Base-by-base conservation (phyloP, 768 basidiomycete genomes). In the Thelephora aurantiotincta region DNA sequence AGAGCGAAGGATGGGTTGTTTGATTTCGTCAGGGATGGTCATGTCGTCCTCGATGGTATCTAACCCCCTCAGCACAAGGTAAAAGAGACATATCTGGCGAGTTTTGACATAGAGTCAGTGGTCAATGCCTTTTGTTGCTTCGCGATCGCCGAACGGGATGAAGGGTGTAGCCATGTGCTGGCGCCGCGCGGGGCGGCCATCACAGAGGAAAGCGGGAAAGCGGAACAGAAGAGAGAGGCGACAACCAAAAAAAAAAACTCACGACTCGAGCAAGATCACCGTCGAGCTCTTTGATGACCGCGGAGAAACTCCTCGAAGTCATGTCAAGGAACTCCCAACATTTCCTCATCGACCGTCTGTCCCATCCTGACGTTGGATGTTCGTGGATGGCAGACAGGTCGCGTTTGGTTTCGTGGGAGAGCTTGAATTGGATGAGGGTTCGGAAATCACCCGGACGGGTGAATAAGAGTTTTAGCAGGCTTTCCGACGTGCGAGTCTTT, bases 41-140 rank as follows among this genome's bases (percentile, higher is more conserved):
- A 97, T 97, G 67, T 99, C 94, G 63, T 99, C 94, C 63, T 98
- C 94, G 52, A 99, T 77, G 3, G 94, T 99, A 63, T 99, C 94
- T n/a, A 97, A 70, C 5, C 80, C 96, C 18, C 94, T 79, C 5
- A 99, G 73, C 5, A 93, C 85, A 37, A 99, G 77, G 65, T 98
- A 99, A 65, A 96, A 98, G 50, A 98, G 65, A 62, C 87, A 91
- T 53, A 97, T 81, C 94, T 96, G 52, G 43, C 36, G 11, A n/a
- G 6, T 20, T 35, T 48, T 30, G 26, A 41, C 7, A 22, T 22
- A 41, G 14, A 35, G 18, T 14, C 23, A 14, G 16, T 33, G 16
- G 16, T 20, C 18, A 14, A 48, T n/a, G 26, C n/a, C n/a, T 30
- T 30, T 9, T 9, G 26, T 4, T 30, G 26, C 9, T 9, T 30